Evolutionary conservation across 352 stramenopile species (phyloP).

Genomic region (Halophytophthora batemanensis): DNA sequence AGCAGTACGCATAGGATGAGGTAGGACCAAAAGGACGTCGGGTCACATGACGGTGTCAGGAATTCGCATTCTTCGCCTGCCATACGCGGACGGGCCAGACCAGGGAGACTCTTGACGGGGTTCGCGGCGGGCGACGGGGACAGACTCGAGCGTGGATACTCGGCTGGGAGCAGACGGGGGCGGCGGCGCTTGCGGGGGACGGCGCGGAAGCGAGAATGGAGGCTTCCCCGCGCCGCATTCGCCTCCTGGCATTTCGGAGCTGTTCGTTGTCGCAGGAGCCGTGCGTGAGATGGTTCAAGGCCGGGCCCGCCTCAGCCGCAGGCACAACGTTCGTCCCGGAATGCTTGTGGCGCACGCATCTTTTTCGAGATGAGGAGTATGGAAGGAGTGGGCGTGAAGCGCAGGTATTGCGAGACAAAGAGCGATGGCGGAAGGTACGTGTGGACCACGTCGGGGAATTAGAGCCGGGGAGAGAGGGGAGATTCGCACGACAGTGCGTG

Average conservation of each 20-base stretch:
- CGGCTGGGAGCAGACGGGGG: too few species aligned
- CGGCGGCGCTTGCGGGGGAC: background rate
- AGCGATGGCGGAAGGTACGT: background rate
- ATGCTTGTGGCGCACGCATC: too few species aligned
- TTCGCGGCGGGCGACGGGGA: too few species aligned
- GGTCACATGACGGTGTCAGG: constrained; percentile 64
- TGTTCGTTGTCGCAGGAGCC: background rate
- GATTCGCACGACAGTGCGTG: too few species aligned
- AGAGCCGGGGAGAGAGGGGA: too few species aligned
- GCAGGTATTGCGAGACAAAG: too few species aligned
- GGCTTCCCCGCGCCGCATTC: background rate
- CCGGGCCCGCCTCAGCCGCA: too few species aligned
- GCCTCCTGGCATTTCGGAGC: too few species aligned
- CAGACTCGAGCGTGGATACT: background rate
- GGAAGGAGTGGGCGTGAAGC: too few species aligned
- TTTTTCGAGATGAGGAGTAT: background rate
- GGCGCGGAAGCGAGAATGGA: background rate
- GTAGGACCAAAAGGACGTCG: constrained; percentile 60
- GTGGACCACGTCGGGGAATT: background rate
- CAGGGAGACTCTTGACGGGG: too few species aligned
- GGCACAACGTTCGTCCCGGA: too few species aligned
- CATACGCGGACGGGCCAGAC: constrained; percentile 19
- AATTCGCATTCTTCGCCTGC: constrained; percentile 46
- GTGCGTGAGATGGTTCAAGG: too few species aligned
- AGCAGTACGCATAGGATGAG: constrained; percentile 41